Evolutionary conservation across 1,284 basidiomycete genomes (phyloP), one percentile per base, ranked within the genome.

Genomic region (Austroboletus novae-zelandiae): DNA sequence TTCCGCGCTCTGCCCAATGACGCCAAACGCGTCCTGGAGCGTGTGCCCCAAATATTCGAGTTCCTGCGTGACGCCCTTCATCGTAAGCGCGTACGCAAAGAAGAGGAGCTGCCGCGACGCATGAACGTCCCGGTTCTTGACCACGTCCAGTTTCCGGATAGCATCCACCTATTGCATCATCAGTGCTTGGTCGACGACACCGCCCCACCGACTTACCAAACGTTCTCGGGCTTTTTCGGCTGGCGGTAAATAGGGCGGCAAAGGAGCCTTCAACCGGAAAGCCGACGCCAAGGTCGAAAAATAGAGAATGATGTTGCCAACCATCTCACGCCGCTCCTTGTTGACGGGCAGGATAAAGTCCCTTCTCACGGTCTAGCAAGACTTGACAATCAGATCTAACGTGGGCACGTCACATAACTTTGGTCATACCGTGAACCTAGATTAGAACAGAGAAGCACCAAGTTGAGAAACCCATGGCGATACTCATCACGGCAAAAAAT

Each of bases 241-340:
- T 0, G 94, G 94, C 3, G 96, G 96, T 1, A 99, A 81, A 68
- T 95, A 98, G 0, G 96, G 94, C 0, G 96, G 94, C 27, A 99
- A 75, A 0, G 96, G 96, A 4, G 89, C 85, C 60, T 98, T 96
- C 29, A 95, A 77, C 27, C 86, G 77, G 67, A 98, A 94, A 0
- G 92, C 89, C 0, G 91, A 85, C 1, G 92, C 87, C 7, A 99
- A 77, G 0, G 86, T 86, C 29, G 93, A 93, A 68, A 98, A 92
- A 68, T 88, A 94, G 11, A 98, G 80, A 50, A 98, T 88, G 50
- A 98, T 88, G 67, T 94, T 97, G 32, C 94, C 94, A 41, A 86
- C 89, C 87, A 98, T 92, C 65, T 97, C 94, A 5, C 89, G 82
- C 18, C 94, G 79, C 60, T 95, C 86, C 57, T 74, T 78, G 64